Conservation (phyloP, 371 early-diverging fungal genomes). For the Capillidium rhysosporum region DNA sequence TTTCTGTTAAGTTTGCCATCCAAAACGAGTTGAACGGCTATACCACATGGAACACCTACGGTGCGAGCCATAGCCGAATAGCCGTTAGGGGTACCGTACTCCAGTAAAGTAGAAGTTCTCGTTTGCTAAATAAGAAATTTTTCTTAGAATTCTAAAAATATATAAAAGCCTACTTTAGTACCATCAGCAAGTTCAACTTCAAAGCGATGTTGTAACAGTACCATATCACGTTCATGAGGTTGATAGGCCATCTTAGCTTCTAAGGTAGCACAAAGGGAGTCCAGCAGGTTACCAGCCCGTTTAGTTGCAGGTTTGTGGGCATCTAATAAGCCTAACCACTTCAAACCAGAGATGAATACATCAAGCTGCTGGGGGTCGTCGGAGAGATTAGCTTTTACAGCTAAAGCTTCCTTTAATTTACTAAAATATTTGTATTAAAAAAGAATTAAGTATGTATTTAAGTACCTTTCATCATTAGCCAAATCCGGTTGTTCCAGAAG, state of each 20-base stretch:
- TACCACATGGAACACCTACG: constrained; percentile 94
- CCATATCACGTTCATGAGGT: constrained; percentile 87
- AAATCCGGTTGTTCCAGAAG: constrained; percentile 3
- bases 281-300: constrained; percentile 60
- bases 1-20: constrained; percentile 45
- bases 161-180: constrained; percentile 12
- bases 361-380: constrained; percentile 12
- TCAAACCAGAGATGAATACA: constrained; percentile 43
- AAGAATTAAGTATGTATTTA: not conserved
- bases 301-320: constrained; percentile 25
- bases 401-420: not conserved
- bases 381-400: constrained; percentile 9
- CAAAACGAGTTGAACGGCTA: constrained; percentile 78
- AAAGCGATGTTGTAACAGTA: constrained; percentile 91
- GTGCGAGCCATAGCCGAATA: constrained; percentile 88
- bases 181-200: constrained; percentile 72
- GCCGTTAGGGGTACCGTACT: constrained; percentile 80
- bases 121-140: too few species aligned
- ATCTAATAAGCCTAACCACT: constrained; percentile 18
- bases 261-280: constrained; percentile 84
- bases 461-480: not conserved
- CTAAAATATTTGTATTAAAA: not conserved
- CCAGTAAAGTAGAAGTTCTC: constrained; percentile 79
- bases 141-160: not conserved
- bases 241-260: constrained; percentile 84